These are phyloP conservation scores for Calonectria naviculata DNA, from an alignment of 2,329 filamentous ascomycete species.

Conservation along the genomic window DNA sequence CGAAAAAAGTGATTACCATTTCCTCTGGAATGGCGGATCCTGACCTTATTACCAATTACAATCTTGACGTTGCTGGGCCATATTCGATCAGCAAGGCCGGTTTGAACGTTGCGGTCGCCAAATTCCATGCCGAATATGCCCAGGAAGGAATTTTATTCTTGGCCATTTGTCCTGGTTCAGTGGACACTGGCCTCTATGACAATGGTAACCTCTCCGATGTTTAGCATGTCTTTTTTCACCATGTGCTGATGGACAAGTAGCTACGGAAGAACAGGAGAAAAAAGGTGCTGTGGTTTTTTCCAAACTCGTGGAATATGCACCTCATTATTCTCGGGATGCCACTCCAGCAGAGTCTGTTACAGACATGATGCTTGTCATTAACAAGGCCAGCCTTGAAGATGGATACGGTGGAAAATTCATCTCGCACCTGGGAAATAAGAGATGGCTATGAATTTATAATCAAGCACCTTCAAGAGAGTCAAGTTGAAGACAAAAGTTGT, in stretches of 20 bases:
- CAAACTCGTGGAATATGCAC: slow-evolving; percentile 3
- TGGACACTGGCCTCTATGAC: background rate
- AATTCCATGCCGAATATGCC: slow-evolving; percentile 56
- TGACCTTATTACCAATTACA: slow-evolving; percentile 50
- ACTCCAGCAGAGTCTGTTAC: background rate
- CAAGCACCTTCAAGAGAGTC: too few relatives aligned
- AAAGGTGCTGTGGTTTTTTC: background rate
- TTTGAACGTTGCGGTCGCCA: slow-evolving; percentile 63
- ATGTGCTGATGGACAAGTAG: background rate
- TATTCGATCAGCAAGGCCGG: slow-evolving; percentile 64
- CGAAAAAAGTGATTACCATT: slow-evolving; percentile 65
- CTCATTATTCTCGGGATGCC: background rate
- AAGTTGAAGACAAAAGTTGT: too few relatives aligned
- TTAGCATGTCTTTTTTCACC: too few relatives aligned
- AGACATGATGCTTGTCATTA: slow-evolving; percentile 4
- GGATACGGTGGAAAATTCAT: slow-evolving; percentile 12
- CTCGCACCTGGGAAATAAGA: slow-evolving; percentile 14
- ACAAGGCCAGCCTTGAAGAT: background rate
- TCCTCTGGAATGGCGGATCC: slow-evolving; percentile 60
- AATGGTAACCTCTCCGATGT: background rate
- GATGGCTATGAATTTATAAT: too few relatives aligned
- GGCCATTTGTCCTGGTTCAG: background rate
- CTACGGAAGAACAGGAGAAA: background rate
- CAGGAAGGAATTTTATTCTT: slow-evolving; percentile 3
- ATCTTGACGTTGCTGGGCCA: slow-evolving; percentile 46